Conservation (phyloP, 2,329 filamentous ascomycete species). For the Didymella exigua region DNA sequence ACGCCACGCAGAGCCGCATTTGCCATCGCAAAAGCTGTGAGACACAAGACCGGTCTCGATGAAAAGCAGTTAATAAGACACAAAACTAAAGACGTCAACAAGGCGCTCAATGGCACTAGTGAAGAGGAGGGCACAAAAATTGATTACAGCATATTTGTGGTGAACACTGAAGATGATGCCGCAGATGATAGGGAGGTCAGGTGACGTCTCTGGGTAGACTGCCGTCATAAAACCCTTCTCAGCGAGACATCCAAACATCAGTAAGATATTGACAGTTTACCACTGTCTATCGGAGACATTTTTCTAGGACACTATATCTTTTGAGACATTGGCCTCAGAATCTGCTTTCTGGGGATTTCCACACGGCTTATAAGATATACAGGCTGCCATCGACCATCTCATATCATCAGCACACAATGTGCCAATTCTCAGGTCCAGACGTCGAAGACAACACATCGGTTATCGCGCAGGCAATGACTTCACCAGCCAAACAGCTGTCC, state of each 20-base stretch:
- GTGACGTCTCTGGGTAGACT: slow-evolving; percentile 2
- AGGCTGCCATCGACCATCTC: not conserved
- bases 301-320: not conserved
- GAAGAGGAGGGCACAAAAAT: slow-evolving; percentile 23
- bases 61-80: slow-evolving; percentile 25
- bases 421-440: not conserved
- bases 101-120: slow-evolving; percentile 24
- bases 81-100: slow-evolving; percentile 24
- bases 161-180: slow-evolving; percentile 3
- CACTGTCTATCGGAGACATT: not conserved
- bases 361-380: not conserved
- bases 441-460: not conserved
- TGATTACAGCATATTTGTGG: slow-evolving; percentile 18
- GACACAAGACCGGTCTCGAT: slow-evolving; percentile 27
- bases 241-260: not conserved
- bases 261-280: not conserved
- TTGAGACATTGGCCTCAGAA: not conserved
- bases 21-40: slow-evolving; percentile 32
- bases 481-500: not conserved
- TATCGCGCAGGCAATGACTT: not conserved
- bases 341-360: not conserved
- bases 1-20: slow-evolving; percentile 43
- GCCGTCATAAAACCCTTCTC: not conserved
- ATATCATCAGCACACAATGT: not conserved
- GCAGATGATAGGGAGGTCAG: not conserved